Conservation (phyloP, 768 basidiomycete species). For the Stropharia rugosoannulata region DNA sequence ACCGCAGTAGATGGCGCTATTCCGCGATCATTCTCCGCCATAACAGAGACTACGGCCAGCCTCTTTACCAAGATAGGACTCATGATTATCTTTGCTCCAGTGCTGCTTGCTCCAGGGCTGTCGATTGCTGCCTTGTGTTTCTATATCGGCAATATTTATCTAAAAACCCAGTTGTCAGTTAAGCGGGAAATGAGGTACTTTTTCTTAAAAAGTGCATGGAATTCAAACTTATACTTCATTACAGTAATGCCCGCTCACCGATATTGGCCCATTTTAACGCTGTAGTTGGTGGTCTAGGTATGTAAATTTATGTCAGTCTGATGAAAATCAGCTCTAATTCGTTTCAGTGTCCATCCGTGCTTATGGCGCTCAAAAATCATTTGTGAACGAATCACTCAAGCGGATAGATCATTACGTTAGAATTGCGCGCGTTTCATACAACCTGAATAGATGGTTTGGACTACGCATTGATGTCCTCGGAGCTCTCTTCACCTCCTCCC, state of each 20-base stretch:
- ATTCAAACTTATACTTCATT: background rate
- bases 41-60: constrained; percentile 26
- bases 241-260: constrained; percentile 16
- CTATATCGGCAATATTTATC: constrained; percentile 40
- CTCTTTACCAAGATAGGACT: constrained; percentile 40
- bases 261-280: constrained; percentile 15
- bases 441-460: constrained; percentile 41
- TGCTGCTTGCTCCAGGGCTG: constrained; percentile 41
- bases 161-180: constrained; percentile 41
- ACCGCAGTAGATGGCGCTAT: constrained; percentile 44
- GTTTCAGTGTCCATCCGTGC: constrained; percentile 53
- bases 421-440: constrained; percentile 45
- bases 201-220: background rate
- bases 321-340: background rate
- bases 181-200: constrained; percentile 36
- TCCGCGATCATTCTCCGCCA: constrained; percentile 23
- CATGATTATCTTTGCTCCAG: constrained; percentile 38
- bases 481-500: constrained; percentile 47
- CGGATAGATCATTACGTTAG: constrained; percentile 53
- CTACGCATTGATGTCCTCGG: constrained; percentile 60
- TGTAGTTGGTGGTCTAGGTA: constrained; percentile 53
- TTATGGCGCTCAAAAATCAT: constrained; percentile 53
- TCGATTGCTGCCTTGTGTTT: constrained; percentile 39
- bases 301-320: constrained; percentile 1
- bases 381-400: constrained; percentile 38